Conservation (phyloP, 306 rosid genomes). For the Morella rubra region DNA sequence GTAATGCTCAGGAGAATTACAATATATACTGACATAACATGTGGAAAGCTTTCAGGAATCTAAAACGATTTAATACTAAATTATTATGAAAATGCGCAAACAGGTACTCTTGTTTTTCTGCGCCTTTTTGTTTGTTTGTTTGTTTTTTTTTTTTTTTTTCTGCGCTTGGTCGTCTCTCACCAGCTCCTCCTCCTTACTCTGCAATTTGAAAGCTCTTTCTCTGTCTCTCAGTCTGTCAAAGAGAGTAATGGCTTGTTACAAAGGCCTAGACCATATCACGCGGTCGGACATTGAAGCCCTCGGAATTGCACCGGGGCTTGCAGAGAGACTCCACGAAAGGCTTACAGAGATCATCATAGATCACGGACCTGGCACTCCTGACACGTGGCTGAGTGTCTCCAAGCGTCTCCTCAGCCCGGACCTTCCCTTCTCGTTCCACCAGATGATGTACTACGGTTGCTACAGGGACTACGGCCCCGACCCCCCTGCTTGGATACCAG, state of each 20-base stretch:
- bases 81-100: no score
- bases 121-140: no score
- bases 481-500: conserved; percentile 92
- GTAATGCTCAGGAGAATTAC: no score
- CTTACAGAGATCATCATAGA: conserved; percentile 40
- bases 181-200: no score
- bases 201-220: no score
- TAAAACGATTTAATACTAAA: no score
- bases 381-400: conserved; percentile 74
- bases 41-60: no score
- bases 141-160: no score
- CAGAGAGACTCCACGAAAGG: conserved; percentile 42
- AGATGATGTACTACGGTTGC: conserved; percentile 73
- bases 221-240: no score
- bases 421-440: conserved; percentile 84
- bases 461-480: conserved; percentile 67
- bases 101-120: no score
- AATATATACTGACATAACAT: no score
- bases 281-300: conserved; percentile 59
- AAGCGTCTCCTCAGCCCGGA: conserved; percentile 57
- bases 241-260: conserved; percentile 46
- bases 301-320: conserved; percentile 43
- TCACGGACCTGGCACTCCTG: conserved; percentile 54
- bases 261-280: conserved; percentile 49
- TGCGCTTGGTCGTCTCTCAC: no score